Evolutionary conservation across 441 rosid species (phyloP), one percentile per base, ranked within the genome.

Genomic region (Melastoma candidum): DNA sequence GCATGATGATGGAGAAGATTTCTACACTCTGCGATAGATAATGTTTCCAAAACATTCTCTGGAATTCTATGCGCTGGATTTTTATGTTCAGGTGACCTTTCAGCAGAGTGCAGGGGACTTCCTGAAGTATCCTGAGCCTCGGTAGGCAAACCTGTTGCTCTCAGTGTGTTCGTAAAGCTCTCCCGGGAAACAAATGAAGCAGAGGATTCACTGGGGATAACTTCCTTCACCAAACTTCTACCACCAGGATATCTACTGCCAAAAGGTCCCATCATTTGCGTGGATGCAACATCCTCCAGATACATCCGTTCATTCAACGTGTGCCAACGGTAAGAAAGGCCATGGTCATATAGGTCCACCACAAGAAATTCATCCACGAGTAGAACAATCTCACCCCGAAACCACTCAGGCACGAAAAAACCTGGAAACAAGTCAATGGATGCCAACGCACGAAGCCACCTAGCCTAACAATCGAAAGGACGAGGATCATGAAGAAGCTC

Each of bases 121-220:
- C 64, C 72, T 17, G 67, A 57, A 49, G 72, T 77, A 57, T 63
- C 74, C 43, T 45, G 58, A 47, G 52, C 67, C 50, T 70, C 54
- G 11, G 67, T 57, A 59, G 82, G 63, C 59, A 79, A 84, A 63
- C 69, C 68, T 36, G 69, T 68, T 58, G 69, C 72, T 57, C 70
- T 61, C 55, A 73, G 64, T 70, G 57, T 72, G 14, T 77, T 59
- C n/a, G 78, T 81, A 50, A 68, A 68, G 68, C 94, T 84, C 80
- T 88, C 96, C 73, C 85, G 85, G 57, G 94, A 82, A 67, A 77
- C 74, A 47, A 97, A 89, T 29, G 94, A 88, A 32, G 89, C 74
- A 68, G 73, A 74, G 61, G 82, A 73, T 65, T 71, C 78, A 62
- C 73, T 66, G 41, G 63, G 46, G 48, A 54, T 65, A 48, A 72